These are phyloP conservation scores for Tulasnella sp. DNA, from an alignment of 768 basidiomycete genomes.

Conservation along the genomic window DNA sequence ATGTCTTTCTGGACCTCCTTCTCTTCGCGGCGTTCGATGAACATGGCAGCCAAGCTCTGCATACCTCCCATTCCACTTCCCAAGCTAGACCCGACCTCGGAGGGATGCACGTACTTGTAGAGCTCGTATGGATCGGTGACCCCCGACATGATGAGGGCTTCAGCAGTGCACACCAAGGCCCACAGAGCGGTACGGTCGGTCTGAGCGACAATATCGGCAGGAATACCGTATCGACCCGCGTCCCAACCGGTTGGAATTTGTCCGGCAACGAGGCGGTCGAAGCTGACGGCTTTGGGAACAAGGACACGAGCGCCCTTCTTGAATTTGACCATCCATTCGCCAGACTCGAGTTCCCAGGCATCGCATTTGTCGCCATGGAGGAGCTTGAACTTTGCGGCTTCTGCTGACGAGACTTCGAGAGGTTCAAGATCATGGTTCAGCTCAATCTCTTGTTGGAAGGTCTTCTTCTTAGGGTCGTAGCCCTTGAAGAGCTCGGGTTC, in stretches of 20 bases:
- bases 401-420: slow-evolving; percentile 84
- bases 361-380: slow-evolving; percentile 97
- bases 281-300: slow-evolving; percentile 92
- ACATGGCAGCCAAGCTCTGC: slow-evolving; percentile 89
- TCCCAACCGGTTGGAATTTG: slow-evolving; percentile 98
- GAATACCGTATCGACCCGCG: slow-evolving; percentile 94
- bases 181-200: slow-evolving; percentile 90
- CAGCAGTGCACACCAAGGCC: slow-evolving; percentile 91
- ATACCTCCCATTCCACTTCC: slow-evolving; percentile 99
- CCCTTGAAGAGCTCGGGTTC: slow-evolving; percentile 98
- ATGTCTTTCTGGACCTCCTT: slow-evolving; percentile 98
- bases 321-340: slow-evolving; percentile 98
- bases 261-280: slow-evolving; percentile 90
- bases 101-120: slow-evolving; percentile 94
- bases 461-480: slow-evolving; percentile 95
- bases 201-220: slow-evolving; percentile 91
- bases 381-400: slow-evolving; percentile 92
- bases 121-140: slow-evolving; percentile 98
- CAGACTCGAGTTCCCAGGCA: slow-evolving; percentile 84
- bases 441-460: slow-evolving; percentile 96
- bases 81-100: slow-evolving; percentile 88
- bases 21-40: slow-evolving; percentile 97
- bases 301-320: slow-evolving; percentile 94
- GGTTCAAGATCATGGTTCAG: slow-evolving; percentile 95
- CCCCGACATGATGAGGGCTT: slow-evolving; percentile 94